Conservation (phyloP, 2,329 filamentous ascomycete genomes). For the Diaporthe eres region DNA sequence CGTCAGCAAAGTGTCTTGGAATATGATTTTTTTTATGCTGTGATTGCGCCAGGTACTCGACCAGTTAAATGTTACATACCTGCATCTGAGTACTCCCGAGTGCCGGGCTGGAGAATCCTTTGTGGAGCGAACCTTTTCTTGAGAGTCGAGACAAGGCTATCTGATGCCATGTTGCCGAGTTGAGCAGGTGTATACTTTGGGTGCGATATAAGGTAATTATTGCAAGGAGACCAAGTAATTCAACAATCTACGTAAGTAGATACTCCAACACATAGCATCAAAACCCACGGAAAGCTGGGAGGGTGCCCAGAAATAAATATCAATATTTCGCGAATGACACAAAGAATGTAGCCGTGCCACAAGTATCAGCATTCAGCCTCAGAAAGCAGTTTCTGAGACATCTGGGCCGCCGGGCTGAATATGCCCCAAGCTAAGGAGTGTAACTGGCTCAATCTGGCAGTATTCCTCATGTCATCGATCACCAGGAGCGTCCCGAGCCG, state of each 20-base stretch:
- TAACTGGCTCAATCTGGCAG: not conserved
- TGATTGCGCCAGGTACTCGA: no score
- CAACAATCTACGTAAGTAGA: not conserved
- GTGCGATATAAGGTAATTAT: not conserved
- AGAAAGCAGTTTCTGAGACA: not conserved
- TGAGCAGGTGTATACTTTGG: not conserved
- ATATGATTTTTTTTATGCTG: no score
- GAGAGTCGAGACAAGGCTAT: not conserved
- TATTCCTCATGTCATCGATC: not conserved
- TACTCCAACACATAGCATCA: accelerated
- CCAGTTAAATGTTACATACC: no score
- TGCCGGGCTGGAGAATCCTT: not conserved
- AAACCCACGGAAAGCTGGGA: not conserved
- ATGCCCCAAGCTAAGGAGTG: no score
- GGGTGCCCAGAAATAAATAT: not conserved
- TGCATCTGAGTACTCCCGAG: not conserved
- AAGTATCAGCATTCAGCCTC: not conserved
- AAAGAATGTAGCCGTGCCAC: not conserved
- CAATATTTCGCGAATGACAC: not conserved
- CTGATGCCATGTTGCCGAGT: not conserved
- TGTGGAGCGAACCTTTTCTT: not conserved
- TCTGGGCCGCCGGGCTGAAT: not conserved
- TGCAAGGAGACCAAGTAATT: not conserved
- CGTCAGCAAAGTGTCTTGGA: not conserved
- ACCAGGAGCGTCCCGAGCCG: not conserved